Conservation (phyloP, 2,329 filamentous ascomycete species). For the Pestalotiopsis sp. region DNA sequence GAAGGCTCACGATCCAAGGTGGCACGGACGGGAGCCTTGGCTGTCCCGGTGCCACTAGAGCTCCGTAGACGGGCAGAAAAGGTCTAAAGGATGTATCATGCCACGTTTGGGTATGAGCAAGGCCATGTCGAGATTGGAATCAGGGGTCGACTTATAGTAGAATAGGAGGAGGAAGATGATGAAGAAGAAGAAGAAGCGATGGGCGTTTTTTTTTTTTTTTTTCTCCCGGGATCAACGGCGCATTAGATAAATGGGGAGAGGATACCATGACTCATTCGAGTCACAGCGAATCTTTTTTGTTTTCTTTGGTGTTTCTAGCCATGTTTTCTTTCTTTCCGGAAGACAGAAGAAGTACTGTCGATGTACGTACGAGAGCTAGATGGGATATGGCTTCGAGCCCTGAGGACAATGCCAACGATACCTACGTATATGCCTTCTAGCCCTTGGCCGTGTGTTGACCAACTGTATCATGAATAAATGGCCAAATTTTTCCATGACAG, state of each 20-base stretch:
- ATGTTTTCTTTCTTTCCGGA: neutral
- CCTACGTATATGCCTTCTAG: neutral
- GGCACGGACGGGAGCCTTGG: conserved; percentile 37
- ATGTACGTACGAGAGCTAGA: neutral
- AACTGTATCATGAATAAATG: too few relatives aligned
- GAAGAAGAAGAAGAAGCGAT: neutral
- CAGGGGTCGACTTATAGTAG: neutral
- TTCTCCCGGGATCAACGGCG: neutral
- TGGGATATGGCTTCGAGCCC: neutral
- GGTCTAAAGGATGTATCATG: conserved; percentile 31
- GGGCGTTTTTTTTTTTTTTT: neutral
- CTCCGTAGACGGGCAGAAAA: conserved; percentile 41
- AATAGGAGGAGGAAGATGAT: neutral
- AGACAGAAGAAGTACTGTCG: neutral
- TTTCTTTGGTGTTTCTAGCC: neutral
- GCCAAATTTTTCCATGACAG: too few relatives aligned
- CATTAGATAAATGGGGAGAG: conserved; percentile 3
- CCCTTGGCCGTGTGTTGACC: too few relatives aligned
- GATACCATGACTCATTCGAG: conserved; percentile 10
- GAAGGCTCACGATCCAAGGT: conserved; percentile 39
- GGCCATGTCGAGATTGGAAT: neutral
- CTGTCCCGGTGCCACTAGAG: conserved; percentile 41
- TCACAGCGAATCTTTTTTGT: neutral
- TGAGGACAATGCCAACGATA: too few relatives aligned
- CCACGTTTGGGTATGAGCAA: too few relatives aligned